Evolutionary conservation across 306 rosid genomes (phyloP).

Genomic region (Medicago truncatula): DNA sequence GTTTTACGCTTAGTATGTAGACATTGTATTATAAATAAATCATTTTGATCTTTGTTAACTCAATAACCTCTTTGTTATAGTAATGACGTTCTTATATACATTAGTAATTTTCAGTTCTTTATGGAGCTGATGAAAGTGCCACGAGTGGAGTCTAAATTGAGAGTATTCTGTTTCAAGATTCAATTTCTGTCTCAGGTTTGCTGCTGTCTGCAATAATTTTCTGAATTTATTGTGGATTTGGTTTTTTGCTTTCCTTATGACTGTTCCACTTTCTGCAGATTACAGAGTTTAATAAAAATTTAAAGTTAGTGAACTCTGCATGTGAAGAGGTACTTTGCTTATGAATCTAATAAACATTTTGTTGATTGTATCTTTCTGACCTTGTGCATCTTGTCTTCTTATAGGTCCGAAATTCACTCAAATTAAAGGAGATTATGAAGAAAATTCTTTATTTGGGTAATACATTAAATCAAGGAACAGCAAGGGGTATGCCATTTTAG

Average conservation of each 20-base stretch:
- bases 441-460: constrained; percentile 88
- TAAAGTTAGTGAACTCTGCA: constrained; percentile 76
- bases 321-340: constrained; percentile 79
- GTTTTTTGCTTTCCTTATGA: constrained; percentile 44
- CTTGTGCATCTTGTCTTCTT: constrained; percentile 34
- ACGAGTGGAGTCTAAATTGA: constrained; percentile 87
- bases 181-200: constrained; percentile 87
- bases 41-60: constrained; percentile 27
- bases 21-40: constrained; percentile 2
- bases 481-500: constrained; percentile 72
- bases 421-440: constrained; percentile 90
- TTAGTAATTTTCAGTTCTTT: constrained; percentile 69
- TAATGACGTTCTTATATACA: constrained; percentile 31
- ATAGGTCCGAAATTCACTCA: constrained; percentile 78
- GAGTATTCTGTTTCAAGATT: constrained; percentile 95
- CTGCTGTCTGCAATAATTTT: constrained; percentile 45
- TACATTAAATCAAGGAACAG: constrained; percentile 94
- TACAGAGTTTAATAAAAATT: constrained; percentile 79
- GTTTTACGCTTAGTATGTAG: background rate
- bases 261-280: constrained; percentile 56
- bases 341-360: constrained; percentile 22
- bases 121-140: constrained; percentile 98
- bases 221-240: constrained; percentile 16
- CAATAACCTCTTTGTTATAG: constrained; percentile 17
- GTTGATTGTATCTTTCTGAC: constrained; percentile 35